Percentiles rank a stretch among this genome's conserved stretches.
These are phyloP conservation scores for Emydomyces testavorans DNA, from an alignment of 2,329 filamentous ascomycete genomes.

Conservation along the genomic window DNA sequence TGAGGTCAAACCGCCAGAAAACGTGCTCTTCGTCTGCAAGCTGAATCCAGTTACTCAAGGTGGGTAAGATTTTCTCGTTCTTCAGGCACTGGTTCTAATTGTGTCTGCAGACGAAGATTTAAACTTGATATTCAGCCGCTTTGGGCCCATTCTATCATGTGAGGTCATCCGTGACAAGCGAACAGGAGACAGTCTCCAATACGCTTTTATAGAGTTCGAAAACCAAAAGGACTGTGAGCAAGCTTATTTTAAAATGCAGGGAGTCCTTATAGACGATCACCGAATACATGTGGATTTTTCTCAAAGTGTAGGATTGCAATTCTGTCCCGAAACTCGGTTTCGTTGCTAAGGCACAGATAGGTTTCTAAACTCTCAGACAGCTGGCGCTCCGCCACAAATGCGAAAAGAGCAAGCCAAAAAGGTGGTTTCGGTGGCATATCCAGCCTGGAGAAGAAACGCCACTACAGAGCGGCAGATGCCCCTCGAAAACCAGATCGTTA, in stretches of 20 bases:
- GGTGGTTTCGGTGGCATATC: slow-evolving; percentile 88
- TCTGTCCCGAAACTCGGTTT: not conserved
- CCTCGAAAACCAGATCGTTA: slow-evolving; percentile 45
- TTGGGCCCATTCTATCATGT: slow-evolving; percentile 87
- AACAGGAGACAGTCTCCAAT: slow-evolving; percentile 89
- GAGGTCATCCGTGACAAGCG: slow-evolving; percentile 92
- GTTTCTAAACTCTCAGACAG: slow-evolving; percentile 70
- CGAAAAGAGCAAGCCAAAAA: slow-evolving; percentile 54
- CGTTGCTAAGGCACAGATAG: slow-evolving; percentile 20
- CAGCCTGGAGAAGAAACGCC: slow-evolving; percentile 76
- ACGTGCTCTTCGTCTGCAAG: slow-evolving; percentile 96
- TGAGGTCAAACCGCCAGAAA: slow-evolving; percentile 93
- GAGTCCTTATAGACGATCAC: slow-evolving; percentile 89
- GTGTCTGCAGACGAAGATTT: slow-evolving; percentile 62
- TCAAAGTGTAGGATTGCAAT: slow-evolving; percentile 62
- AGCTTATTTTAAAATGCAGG: slow-evolving; percentile 98
- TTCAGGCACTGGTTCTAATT: not conserved
- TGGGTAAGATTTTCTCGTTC: slow-evolving; percentile 21
- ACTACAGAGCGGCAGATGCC: slow-evolving; percentile 63
- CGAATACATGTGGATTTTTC: slow-evolving; percentile 98
- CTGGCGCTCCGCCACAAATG: slow-evolving; percentile 78
- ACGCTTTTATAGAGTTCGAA: slow-evolving; percentile 94
- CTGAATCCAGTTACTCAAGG: slow-evolving; percentile 85
- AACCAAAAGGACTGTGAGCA: slow-evolving; percentile 86
- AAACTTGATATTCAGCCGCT: slow-evolving; percentile 91